Evolutionary conservation across 257 asterid species (phyloP).

Genomic region (Vinca minor): DNA sequence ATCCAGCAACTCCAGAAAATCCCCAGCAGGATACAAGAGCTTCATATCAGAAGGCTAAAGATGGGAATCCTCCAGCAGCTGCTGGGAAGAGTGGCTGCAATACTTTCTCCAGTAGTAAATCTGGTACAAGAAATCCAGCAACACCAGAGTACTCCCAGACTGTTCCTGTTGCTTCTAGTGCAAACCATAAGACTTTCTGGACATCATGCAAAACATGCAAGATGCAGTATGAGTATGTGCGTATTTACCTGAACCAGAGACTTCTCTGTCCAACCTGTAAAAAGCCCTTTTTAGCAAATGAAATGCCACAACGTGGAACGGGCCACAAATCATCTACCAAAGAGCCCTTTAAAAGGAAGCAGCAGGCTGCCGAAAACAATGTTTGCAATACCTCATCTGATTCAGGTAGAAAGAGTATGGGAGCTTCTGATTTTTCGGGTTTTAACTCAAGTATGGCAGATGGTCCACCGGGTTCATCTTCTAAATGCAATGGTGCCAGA

Average conservation of each 20-base stretch:
- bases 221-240: slow-evolving; percentile 26
- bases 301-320: slow-evolving; percentile 32
- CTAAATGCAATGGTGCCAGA: slow-evolving; percentile 16
- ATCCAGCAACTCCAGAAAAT: slow-evolving; percentile 9
- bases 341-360: slow-evolving; percentile 16
- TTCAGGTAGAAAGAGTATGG: slow-evolving; percentile 16
- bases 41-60: slow-evolving; percentile 11
- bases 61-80: slow-evolving; percentile 12
- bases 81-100: slow-evolving; percentile 12
- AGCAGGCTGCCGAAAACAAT: slow-evolving; percentile 9
- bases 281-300: slow-evolving; percentile 40
- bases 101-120: too few relatives aligned
- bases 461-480: slow-evolving; percentile 3
- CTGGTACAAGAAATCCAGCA: background rate
- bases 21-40: slow-evolving; percentile 17
- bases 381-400: slow-evolving; percentile 11
- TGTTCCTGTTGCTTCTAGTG: slow-evolving; percentile 15
- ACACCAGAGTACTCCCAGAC: slow-evolving; percentile 14
- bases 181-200: slow-evolving; percentile 42
- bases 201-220: slow-evolving; percentile 45
- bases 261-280: slow-evolving; percentile 44
- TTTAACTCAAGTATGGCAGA: too few relatives aligned
- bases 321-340: slow-evolving; percentile 5
- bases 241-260: slow-evolving; percentile 26
- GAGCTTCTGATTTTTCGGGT: slow-evolving; percentile 10